A percentile compares a stretch with the other conserved stretches of the same genome.
Evolutionary conservation across 208 protist species (phyloP).

Genomic region (Trypanosoma cruzi): DNA sequence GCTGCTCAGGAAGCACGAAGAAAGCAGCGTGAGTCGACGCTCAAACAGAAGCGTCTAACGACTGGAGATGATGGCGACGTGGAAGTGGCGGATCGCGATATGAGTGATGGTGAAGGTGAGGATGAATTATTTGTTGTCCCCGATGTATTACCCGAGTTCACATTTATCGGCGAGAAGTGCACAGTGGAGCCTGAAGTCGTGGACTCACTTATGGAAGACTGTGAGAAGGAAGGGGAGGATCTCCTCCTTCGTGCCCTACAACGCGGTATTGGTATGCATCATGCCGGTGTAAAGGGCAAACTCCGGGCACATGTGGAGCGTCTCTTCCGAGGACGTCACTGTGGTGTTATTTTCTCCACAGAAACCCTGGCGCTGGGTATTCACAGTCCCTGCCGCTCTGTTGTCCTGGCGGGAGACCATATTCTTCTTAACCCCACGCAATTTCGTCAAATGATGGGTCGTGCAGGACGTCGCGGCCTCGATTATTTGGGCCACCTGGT

Average conservation of each 20-base stretch:
- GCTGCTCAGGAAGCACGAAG: conserved; percentile 55
- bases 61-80: conserved; percentile 78
- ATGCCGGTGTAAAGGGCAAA: conserved; percentile 88
- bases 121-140: conserved; percentile 73
- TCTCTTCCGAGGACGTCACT: conserved; percentile 91
- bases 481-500: conserved; percentile 94
- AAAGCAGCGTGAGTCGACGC: conserved; percentile 70
- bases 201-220: conserved; percentile 54
- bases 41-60: conserved; percentile 76
- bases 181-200: conserved; percentile 47
- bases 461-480: conserved; percentile 95
- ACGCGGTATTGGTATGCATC: conserved; percentile 93
- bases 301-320: conserved; percentile 91
- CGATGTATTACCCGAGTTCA: conserved; percentile 89
- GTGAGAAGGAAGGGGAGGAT: conserved; percentile 68
- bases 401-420: conserved; percentile 93
- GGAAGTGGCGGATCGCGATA: conserved; percentile 47
- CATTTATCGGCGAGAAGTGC: conserved; percentile 73
- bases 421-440: conserved; percentile 92
- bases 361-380: conserved; percentile 95
- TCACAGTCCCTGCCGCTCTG: conserved; percentile 95
- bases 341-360: conserved; percentile 94
- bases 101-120: conserved; percentile 50
- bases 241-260: conserved; percentile 73
- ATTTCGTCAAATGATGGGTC: conserved; percentile 96